Base-by-base conservation (phyloP, 495 filamentous ascomycete genomes). In the Xylaria telfairii region DNA sequence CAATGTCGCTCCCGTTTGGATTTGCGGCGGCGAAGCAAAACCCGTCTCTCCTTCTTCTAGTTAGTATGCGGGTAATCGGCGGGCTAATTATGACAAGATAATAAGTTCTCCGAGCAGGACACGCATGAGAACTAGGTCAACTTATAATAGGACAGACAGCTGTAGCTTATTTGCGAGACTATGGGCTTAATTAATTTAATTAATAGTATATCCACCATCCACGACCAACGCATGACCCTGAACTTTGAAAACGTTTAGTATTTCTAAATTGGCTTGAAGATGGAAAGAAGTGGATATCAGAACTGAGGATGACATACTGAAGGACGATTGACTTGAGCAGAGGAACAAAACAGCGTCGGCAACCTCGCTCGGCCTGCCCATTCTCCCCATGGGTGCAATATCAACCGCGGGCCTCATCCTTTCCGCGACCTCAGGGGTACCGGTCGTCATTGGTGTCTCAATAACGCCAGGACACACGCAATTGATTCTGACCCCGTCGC, bases 21-120 rank as follows among this genome's bases (percentile, higher is more conserved):
- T 81, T 83, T 69, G 76, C 80, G 34, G 71, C 77, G 0, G 76
- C 79, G 0, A 77, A 77, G 67, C 84, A 84, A 1, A 76, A 81
- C 46, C 62, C 72, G 0, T 61, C 76, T 1, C 72, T 86, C 10
- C 74, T 75, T 67, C 67, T 88, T 54, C 86, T 86, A 0, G 82
- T 86, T 13, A 83, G 87, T 13, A 85, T 89, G 86, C 86, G 88
- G 76, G 81, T 87, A 66, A 78, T 85, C 37, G 85, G 86, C 26
- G 78, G 79, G 4, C n/a, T n/a, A n/a, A n/a, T 73, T 78, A 59
- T 85, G 79, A 76, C 79, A 82, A 37, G 85, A 87, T 47, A 74
- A 79, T 30, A 79, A 62, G 79, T 86, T 1, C 68, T 85, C 6
- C 72, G 72, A 42, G 84, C 78, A 56, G 83, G 79, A 4, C 79